These are phyloP conservation scores for Macadamia integrifolia DNA, from an alignment of 164 flowering plant species.

Conservation along the genomic window DNA sequence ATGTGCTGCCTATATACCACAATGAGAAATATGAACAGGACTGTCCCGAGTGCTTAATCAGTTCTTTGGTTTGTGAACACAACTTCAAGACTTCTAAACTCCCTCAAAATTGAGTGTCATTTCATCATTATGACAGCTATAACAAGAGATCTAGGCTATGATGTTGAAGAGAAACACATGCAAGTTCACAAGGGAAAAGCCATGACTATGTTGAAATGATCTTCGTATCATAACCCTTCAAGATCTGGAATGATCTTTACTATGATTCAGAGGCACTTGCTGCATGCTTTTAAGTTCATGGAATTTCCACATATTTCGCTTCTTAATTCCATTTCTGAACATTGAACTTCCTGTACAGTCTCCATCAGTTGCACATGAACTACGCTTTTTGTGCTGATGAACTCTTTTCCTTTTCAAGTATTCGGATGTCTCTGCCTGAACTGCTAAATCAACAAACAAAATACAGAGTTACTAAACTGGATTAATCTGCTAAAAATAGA, in stretches of 20 bases:
- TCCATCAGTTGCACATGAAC: slow-evolving; percentile 8
- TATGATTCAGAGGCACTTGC: slow-evolving; percentile 7
- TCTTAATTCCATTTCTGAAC: slow-evolving; percentile 59
- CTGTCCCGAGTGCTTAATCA: no score
- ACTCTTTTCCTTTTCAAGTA: slow-evolving; percentile 42
- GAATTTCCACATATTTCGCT: slow-evolving; percentile 35
- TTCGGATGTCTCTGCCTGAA: slow-evolving; percentile 61
- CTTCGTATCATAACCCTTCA: not conserved
- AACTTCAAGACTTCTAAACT: no score
- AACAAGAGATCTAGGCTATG: not conserved
- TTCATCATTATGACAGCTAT: not conserved
- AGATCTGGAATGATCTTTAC: slow-evolving; percentile 1
- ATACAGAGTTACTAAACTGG: no score
- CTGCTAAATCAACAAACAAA: slow-evolving; percentile 27
- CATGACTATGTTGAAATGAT: not conserved
- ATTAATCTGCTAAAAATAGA: no score
- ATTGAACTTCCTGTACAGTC: slow-evolving; percentile 36
- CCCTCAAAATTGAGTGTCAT: not conserved
- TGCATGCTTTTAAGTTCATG: slow-evolving; percentile 22
- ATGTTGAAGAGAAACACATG: not conserved
- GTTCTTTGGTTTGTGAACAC: no score
- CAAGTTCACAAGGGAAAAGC: not conserved
- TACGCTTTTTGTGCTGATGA: slow-evolving; percentile 11
- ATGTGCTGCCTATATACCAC: no score
- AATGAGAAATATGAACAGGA: no score